A percentile compares a stretch with the other conserved stretches of the same genome.
Conservation (phyloP, 768 basidiomycete species). For the Paxillus rubicundulus region DNA sequence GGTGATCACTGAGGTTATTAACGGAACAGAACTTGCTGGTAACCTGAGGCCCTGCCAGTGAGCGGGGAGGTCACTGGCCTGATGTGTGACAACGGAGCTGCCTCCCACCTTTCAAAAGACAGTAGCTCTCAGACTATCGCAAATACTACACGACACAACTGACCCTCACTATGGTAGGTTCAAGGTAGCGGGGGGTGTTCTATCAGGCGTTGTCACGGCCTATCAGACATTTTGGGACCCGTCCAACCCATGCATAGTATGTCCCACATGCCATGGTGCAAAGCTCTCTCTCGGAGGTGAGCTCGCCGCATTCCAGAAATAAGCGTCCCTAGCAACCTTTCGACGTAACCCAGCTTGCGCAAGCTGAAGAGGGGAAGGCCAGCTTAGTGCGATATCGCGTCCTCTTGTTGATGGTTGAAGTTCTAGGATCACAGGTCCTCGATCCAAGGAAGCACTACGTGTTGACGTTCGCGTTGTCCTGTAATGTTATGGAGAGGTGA, state of each 20-base stretch:
- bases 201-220: slow-evolving; percentile 57
- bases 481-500: slow-evolving; percentile 57
- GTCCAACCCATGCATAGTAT: slow-evolving; percentile 50
- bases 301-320: slow-evolving; percentile 18
- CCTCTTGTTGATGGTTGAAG: neutral
- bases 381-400: neutral
- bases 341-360: slow-evolving; percentile 41
- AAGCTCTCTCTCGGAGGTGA: slow-evolving; percentile 45
- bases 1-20: neutral
- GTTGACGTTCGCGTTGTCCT: slow-evolving; percentile 56
- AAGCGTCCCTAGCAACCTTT: slow-evolving; percentile 30
- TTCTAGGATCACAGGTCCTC: slow-evolving; percentile 35
- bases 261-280: slow-evolving; percentile 55
- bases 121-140: neutral
- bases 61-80: neutral
- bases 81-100: neutral
- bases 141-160: slow-evolving; percentile 10
- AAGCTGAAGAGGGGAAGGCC: slow-evolving; percentile 52
- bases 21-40: neutral
- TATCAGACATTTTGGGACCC: slow-evolving; percentile 54
- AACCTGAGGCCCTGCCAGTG: too few species aligned
- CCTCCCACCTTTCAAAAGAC: neutral
- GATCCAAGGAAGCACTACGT: slow-evolving; percentile 52
- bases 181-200: slow-evolving; percentile 47
- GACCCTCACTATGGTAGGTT: slow-evolving; percentile 51